A percentile compares a stretch with the other conserved stretches of the same genome.
These are phyloP conservation scores for Alternaria sp. DNA, from an alignment of 2,329 filamentous ascomycete species.

Conservation along the genomic window DNA sequence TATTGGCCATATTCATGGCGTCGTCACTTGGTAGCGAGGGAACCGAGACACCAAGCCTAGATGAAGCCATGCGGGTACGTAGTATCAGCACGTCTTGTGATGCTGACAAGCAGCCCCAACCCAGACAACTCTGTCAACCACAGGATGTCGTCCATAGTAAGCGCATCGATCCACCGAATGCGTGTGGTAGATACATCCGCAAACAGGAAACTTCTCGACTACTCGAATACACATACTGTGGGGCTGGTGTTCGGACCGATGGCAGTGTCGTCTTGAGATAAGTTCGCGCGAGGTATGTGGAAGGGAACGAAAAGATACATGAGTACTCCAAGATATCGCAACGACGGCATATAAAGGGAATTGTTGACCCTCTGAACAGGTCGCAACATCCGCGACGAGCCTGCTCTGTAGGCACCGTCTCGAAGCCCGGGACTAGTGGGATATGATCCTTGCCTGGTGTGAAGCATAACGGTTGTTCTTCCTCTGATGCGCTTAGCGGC, in stretches of 20 bases:
- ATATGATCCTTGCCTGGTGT: neutral
- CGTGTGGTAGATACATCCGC: slow-evolving; percentile 45
- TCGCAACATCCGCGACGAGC: neutral
- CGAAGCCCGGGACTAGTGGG: neutral
- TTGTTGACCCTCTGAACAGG: neutral
- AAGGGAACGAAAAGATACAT: neutral
- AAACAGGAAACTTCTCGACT: slow-evolving; percentile 46
- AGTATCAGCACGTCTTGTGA: slow-evolving; percentile 10
- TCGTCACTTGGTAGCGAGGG: neutral
- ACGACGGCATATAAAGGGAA: neutral
- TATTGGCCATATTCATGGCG: neutral
- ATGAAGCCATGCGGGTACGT: neutral
- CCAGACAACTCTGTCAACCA: slow-evolving; percentile 39
- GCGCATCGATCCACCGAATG: slow-evolving; percentile 46
- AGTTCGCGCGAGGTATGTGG: neutral
- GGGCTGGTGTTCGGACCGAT: neutral
- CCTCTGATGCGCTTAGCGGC: neutral
- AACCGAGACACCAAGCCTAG: neutral
- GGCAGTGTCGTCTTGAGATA: neutral
- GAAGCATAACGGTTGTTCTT: neutral
- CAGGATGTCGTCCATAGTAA: slow-evolving; percentile 38
- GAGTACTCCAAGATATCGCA: neutral
- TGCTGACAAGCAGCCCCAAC: slow-evolving; percentile 37
- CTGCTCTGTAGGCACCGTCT: neutral
- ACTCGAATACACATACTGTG: slow-evolving; percentile 44